These are phyloP conservation scores for Echinosophora koreensis DNA, from an alignment of 306 rosid genomes.

Conservation along the genomic window DNA sequence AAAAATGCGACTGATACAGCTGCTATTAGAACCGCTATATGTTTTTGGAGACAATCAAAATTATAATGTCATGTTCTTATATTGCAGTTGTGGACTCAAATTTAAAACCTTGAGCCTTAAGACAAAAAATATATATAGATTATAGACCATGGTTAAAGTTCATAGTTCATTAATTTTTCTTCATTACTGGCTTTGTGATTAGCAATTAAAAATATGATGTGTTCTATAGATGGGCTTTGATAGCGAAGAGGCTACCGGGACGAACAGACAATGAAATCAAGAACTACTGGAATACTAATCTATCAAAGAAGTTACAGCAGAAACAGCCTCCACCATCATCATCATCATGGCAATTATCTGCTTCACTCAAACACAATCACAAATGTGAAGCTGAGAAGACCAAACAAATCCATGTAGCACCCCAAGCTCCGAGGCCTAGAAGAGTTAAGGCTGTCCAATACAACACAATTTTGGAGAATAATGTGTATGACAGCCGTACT, in stretches of 20 bases:
- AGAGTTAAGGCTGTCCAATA: constrained; percentile 38
- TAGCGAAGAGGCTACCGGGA: constrained; percentile 85
- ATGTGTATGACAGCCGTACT: not conserved
- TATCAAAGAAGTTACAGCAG: constrained; percentile 48
- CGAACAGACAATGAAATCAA: constrained; percentile 93
- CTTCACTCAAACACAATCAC: not conserved
- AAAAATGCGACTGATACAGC: too few species aligned
- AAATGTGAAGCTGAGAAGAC: not conserved
- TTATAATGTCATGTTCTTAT: too few species aligned
- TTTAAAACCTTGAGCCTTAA: too few species aligned
- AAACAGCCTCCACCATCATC: not conserved
- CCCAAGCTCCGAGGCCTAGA: constrained; percentile 41
- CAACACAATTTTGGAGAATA: constrained; percentile 11
- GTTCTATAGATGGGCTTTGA: constrained; percentile 71
- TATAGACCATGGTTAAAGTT: too few species aligned
- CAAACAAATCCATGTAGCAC: constrained; percentile 36
- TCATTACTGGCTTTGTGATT: not conserved
- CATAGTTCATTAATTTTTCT: too few species aligned
- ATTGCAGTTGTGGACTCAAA: too few species aligned
- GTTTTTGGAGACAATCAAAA: too few species aligned
- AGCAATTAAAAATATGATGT: not conserved
- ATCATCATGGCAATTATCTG: not conserved
- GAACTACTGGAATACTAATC: constrained; percentile 76
- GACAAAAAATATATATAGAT: too few species aligned
- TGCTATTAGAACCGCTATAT: too few species aligned